Conservation (phyloP, 345 rosid genomes). For the Pseudoturritis turrita region DNA sequence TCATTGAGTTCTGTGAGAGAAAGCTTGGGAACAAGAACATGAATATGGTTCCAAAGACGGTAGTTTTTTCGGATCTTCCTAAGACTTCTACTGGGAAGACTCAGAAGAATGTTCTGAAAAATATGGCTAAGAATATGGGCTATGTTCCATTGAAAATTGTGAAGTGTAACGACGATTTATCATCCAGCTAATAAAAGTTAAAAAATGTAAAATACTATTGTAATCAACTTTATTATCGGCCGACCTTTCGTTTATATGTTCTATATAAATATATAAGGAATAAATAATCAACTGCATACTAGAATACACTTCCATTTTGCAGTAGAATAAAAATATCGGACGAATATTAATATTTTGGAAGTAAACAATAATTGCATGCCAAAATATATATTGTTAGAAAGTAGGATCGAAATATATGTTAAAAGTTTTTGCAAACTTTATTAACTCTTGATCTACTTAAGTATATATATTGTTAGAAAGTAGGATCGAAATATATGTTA, state of each 20-base stretch:
- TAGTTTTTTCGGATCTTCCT: constrained; percentile 53
- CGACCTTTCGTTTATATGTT: background rate
- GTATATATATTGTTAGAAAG: too few species aligned
- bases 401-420: background rate
- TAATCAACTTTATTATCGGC: background rate
- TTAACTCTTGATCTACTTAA: too few species aligned
- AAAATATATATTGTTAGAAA: too few species aligned
- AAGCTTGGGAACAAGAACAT: constrained; percentile 36
- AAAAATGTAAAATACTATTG: background rate
- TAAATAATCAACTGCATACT: too few species aligned
- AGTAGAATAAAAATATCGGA: too few species aligned
- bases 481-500: background rate
- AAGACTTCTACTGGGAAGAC: constrained; percentile 65
- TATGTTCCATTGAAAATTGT: constrained; percentile 25
- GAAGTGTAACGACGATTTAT: background rate
- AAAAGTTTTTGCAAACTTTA: background rate
- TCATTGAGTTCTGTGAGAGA: constrained; percentile 45
- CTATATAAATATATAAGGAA: too few species aligned
- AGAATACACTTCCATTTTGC: too few species aligned
- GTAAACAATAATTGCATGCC: too few species aligned
- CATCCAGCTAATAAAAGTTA: background rate
- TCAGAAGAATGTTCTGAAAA: constrained; percentile 45
- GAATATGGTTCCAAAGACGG: constrained; percentile 57
- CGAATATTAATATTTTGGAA: too few species aligned
- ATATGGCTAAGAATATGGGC: constrained; percentile 50